These are phyloP conservation scores for Mycena floridula DNA, from an alignment of 768 basidiomycete species.

Conservation along the genomic window DNA sequence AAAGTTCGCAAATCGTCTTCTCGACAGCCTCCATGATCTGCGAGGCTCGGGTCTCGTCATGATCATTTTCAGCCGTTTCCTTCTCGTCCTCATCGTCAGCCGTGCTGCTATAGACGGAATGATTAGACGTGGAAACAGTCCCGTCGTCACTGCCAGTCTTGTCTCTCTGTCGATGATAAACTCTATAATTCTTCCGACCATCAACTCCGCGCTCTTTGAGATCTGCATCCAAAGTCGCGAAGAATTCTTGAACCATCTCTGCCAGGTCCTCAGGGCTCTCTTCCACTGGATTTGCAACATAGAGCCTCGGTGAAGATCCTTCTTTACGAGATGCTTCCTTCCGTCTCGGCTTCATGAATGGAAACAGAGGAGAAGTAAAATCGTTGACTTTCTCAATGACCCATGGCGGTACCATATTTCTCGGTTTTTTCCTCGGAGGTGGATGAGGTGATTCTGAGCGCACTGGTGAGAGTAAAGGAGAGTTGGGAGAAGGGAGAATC, in stretches of 20 bases:
- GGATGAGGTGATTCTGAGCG: too few species aligned
- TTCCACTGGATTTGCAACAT: slow-evolving; percentile 36
- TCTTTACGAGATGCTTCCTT: slow-evolving; percentile 21
- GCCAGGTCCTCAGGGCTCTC: slow-evolving; percentile 47
- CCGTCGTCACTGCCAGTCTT: not conserved
- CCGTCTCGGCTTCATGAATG: slow-evolving; percentile 37
- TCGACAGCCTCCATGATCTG: slow-evolving; percentile 73
- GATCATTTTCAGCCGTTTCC: slow-evolving; percentile 19
- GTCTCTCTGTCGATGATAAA: not conserved
- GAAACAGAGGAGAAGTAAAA: slow-evolving; percentile 49
- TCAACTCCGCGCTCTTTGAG: not conserved
- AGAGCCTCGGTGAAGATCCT: slow-evolving; percentile 2
- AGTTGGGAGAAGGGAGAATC: not conserved
- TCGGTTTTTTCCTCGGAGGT: not conserved
- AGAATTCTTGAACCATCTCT: slow-evolving; percentile 24
- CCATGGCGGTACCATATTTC: slow-evolving; percentile 38
- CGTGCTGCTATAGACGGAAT: not conserved
- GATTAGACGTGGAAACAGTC: not conserved
- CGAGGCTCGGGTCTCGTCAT: slow-evolving; percentile 40
- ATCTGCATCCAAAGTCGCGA: not conserved
- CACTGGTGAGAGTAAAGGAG: too few species aligned
- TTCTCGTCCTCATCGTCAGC: slow-evolving; percentile 20
- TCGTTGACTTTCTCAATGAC: slow-evolving; percentile 52
- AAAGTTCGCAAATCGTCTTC: slow-evolving; percentile 56
- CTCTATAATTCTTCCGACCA: slow-evolving; percentile 9